A percentile compares a stretch with the other conserved stretches of the same genome.
These are phyloP conservation scores for Leccinum olivaceopallidum DNA, from an alignment of 768 basidiomycete species.

Conservation along the genomic window DNA sequence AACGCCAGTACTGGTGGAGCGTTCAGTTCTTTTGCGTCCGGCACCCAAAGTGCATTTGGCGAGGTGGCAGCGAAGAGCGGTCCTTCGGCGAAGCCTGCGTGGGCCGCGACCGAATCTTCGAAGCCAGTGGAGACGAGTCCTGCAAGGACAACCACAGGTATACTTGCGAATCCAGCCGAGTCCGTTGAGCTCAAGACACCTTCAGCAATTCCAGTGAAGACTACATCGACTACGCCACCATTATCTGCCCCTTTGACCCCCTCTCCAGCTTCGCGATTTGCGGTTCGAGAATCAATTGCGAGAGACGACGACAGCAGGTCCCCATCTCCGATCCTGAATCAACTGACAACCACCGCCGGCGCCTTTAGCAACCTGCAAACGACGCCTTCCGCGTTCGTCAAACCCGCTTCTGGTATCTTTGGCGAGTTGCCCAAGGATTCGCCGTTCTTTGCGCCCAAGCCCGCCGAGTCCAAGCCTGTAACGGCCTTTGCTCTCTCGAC, in stretches of 20 bases:
- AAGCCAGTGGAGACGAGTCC: conserved; percentile 13
- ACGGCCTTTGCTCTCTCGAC: conserved; percentile 40
- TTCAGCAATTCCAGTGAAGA: conserved; percentile 11
- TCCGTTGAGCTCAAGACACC: conserved; percentile 11
- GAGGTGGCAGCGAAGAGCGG: conserved; percentile 17
- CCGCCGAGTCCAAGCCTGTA: conserved; percentile 33
- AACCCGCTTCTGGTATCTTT: conserved; percentile 38
- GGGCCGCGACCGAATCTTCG: conserved; percentile 15
- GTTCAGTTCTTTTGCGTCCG: conserved; percentile 38
- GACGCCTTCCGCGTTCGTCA: conserved; percentile 36
- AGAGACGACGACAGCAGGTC: conserved; percentile 29
- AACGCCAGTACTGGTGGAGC: conserved; percentile 27
- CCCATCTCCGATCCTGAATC: conserved; percentile 23
- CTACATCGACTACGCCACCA: conserved; percentile 7
- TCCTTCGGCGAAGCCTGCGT: conserved; percentile 24
- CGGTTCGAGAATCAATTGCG: conserved; percentile 14
- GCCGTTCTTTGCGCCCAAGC: conserved; percentile 51
- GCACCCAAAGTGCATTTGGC: conserved; percentile 32
- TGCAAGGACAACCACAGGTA: neutral
- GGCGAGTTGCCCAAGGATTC: conserved; percentile 42
- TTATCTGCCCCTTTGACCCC: neutral
- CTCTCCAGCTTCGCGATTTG: conserved; percentile 3
- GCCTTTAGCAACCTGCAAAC: conserved; percentile 44
- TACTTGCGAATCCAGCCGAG: conserved; percentile 14
- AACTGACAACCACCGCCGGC: conserved; percentile 22